Base-by-base conservation (phyloP, 106 monocot genomes). In the Xerophyta viscosa region DNA sequence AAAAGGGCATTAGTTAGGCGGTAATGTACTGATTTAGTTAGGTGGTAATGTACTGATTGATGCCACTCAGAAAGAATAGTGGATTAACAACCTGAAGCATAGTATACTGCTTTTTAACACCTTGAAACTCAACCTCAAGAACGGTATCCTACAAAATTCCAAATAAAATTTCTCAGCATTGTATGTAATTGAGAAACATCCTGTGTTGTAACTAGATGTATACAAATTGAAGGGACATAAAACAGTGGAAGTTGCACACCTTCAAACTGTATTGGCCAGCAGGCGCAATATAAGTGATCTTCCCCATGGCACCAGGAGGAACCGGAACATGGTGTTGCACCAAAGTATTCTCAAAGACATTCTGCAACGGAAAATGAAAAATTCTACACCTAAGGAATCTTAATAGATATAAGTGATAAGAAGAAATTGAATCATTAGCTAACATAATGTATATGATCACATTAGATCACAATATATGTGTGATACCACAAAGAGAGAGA, bases 21-120 rank as follows among this genome's bases (percentile, higher is more conserved):
- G 15, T 7, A 39, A 5, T 2, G 15, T 39, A 39, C n/a, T n/a
- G n/a, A n/a, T n/a, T n/a, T n/a, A n/a, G n/a, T n/a, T n/a, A n/a
- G n/a, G n/a, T n/a, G n/a, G n/a, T n/a, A n/a, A n/a, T n/a, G n/a
- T n/a, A n/a, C n/a, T n/a, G n/a, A n/a, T n/a, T n/a, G n/a, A n/a
- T n/a, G n/a, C n/a, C n/a, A n/a, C n/a, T n/a, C n/a, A n/a, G n/a
- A n/a, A n/a, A n/a, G n/a, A n/a, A n/a, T n/a, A n/a, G n/a, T n/a
- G n/a, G n/a, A n/a, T n/a, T n/a, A n/a, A n/a, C 43, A 41, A 99
- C 98, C 98, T 98, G 98, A 66, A 98, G 98, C 89, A 98, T 90
- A 18, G 74, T 86, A 50, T 82, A 82, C 12, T 70, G 31, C 66
- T 98, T 90, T 50, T 82, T 98, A 36, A 90, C 66, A 58, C 90